Conservation (phyloP, 805 yeast genomes). For the Lachancea waltii region DNA sequence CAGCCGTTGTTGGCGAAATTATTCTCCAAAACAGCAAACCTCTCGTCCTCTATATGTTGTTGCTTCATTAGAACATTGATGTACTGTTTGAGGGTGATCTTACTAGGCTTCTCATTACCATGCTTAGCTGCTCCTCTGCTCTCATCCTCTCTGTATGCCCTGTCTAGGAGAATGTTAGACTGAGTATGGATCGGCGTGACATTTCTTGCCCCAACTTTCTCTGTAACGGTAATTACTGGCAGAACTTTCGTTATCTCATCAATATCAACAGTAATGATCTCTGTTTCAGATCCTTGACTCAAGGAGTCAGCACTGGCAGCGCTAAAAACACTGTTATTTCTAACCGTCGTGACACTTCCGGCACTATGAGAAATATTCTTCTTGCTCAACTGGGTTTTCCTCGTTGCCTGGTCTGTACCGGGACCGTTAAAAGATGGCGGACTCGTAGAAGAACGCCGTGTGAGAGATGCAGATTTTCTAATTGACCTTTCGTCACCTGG, state of each 20-base stretch:
- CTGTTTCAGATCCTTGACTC: slow-evolving; percentile 4
- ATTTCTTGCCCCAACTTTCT: slow-evolving; percentile 15
- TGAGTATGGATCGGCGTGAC: slow-evolving; percentile 18
- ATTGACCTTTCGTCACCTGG: neutral
- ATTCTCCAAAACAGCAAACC: slow-evolving; percentile 23
- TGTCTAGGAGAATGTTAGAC: slow-evolving; percentile 21
- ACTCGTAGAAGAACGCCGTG: neutral
- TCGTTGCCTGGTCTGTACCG: neutral
- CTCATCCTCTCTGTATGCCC: slow-evolving; percentile 11
- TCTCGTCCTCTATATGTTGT: slow-evolving; percentile 26
- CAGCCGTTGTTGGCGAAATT: slow-evolving; percentile 25
- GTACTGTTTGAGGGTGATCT: slow-evolving; percentile 23
- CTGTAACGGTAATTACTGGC: slow-evolving; percentile 24
- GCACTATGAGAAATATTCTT: slow-evolving; percentile 1
- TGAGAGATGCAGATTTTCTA: neutral
- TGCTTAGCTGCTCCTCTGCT: neutral
- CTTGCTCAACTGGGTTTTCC: slow-evolving; percentile 1
- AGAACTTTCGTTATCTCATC: slow-evolving; percentile 19
- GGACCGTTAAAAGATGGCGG: neutral
- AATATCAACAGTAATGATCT: slow-evolving; percentile 17
- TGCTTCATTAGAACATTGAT: slow-evolving; percentile 20
- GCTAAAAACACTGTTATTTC: slow-evolving; percentile 7
- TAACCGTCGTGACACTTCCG: slow-evolving; percentile 4
- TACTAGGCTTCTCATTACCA: slow-evolving; percentile 8
- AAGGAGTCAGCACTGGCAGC: slow-evolving; percentile 1